Percentiles rank a stretch among this genome's conserved stretches.
phyloP scores from a whole-genome alignment of 192 early-diverging fungal species.

The Backusella mclennaniae region DNA sequence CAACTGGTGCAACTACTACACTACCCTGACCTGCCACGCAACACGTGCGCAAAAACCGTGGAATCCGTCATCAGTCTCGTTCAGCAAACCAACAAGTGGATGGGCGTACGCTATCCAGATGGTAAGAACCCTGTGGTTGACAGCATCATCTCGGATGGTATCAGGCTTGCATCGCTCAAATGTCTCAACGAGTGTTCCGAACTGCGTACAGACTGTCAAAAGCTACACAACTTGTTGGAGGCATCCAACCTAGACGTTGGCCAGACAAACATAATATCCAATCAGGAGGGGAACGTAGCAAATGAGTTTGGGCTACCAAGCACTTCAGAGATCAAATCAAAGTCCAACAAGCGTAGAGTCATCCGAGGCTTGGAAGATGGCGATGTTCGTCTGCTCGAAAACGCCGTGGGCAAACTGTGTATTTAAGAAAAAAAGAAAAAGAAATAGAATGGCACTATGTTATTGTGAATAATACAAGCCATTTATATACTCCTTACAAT shows the following conservation, averaged over 20 bases:
- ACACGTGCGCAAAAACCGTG: conserved; percentile 5
- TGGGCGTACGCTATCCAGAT: not conserved
- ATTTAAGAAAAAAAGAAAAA: not conserved
- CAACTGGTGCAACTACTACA: conserved; percentile 7
- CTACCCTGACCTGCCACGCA: conserved; percentile 8
- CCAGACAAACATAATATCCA: not conserved
- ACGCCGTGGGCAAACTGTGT: conserved; percentile 26
- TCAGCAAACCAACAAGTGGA: conserved; percentile 22
- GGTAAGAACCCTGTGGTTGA: not conserved
- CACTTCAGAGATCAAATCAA: not conserved
- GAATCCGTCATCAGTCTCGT: conserved; percentile 31
- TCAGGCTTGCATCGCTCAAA: not conserved
- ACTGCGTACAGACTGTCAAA: not conserved
- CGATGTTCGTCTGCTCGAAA: conserved; percentile 29
- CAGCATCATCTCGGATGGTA: not conserved
- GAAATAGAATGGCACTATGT: not conserved
- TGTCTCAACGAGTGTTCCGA: not conserved
- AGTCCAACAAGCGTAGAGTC: conserved; percentile 24
- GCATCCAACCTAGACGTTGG: not conserved
- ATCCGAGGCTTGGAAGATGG: conserved; percentile 31
- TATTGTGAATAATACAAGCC: no score
- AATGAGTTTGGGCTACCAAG: conserved; percentile 16
- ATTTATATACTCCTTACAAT: no score
- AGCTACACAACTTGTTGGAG: not conserved
- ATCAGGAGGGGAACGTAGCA: not conserved